These are phyloP conservation scores for Scorias spongiosa DNA, from an alignment of 2,329 filamentous ascomycete genomes.

Conservation along the genomic window DNA sequence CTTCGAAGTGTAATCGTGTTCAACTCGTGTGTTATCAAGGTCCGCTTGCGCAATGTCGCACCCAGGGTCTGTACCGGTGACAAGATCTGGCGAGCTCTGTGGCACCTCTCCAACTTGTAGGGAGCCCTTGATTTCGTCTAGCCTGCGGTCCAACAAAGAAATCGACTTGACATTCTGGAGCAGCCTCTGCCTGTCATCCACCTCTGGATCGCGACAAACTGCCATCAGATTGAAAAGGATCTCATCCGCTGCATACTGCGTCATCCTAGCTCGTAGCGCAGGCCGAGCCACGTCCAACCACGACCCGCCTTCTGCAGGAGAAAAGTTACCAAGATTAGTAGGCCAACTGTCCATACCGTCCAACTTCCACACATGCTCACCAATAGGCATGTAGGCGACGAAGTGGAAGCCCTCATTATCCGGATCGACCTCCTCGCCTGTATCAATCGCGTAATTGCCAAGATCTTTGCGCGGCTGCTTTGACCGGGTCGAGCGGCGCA, in stretches of 20 bases:
- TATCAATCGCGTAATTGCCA: slow-evolving; percentile 22
- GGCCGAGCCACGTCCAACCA: slow-evolving; percentile 55
- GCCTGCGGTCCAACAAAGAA: slow-evolving; percentile 23
- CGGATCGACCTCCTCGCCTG: slow-evolving; percentile 30
- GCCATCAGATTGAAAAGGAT: slow-evolving; percentile 67
- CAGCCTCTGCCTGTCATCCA: slow-evolving; percentile 29
- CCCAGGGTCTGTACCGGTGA: slow-evolving; percentile 7
- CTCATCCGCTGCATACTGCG: slow-evolving; percentile 46
- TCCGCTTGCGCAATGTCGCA: slow-evolving; percentile 14
- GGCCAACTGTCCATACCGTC: slow-evolving; percentile 69
- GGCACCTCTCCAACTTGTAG: slow-evolving; percentile 27
- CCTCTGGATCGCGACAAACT: slow-evolving; percentile 51
- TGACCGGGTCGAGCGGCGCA: slow-evolving; percentile 3
- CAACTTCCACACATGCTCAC: slow-evolving; percentile 69
- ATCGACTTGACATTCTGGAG: slow-evolving; percentile 31
- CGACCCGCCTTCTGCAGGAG: slow-evolving; percentile 32
- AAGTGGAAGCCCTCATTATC: slow-evolving; percentile 67
- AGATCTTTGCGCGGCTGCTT: slow-evolving; percentile 24
- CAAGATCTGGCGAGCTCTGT: slow-evolving; percentile 9
- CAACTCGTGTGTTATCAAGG: slow-evolving; percentile 20
- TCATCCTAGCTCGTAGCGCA: slow-evolving; percentile 53
- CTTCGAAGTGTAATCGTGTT: slow-evolving; percentile 10
- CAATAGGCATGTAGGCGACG: slow-evolving; percentile 68
- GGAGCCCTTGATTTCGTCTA: slow-evolving; percentile 24
- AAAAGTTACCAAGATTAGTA: slow-evolving; percentile 40